Conservation (phyloP, 805 yeast genomes). For the Wilhelminamyces savonicus region DNA sequence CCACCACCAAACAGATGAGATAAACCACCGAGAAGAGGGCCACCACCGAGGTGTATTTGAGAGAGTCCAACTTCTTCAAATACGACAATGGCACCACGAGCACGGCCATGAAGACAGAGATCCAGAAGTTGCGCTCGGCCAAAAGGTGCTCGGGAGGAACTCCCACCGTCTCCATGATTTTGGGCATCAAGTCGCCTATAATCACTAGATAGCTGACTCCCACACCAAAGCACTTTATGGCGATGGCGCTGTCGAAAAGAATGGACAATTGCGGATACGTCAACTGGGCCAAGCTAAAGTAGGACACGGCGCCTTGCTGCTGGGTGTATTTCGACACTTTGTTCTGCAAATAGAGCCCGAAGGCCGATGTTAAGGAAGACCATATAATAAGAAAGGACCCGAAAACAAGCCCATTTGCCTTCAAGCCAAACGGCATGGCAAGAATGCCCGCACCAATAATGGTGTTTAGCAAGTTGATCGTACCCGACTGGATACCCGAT, state of each 20-base stretch:
- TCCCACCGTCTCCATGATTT: conserved; percentile 36
- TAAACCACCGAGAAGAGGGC: conserved; percentile 65
- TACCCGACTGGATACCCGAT: too few species aligned
- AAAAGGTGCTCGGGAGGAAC: conserved; percentile 15
- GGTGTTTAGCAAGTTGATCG: conserved; percentile 65
- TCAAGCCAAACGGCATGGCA: conserved; percentile 69
- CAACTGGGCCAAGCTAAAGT: conserved; percentile 42
- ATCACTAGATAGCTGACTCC: conserved; percentile 65
- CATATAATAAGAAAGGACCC: conserved; percentile 51
- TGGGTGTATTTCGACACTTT: conserved; percentile 49
- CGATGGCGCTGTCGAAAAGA: conserved; percentile 69
- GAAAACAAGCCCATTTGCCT: conserved; percentile 56
- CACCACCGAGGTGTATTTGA: conserved; percentile 65
- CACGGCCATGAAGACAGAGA: conserved; percentile 42
- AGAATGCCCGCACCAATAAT: conserved; percentile 77
- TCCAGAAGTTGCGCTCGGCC: conserved; percentile 44
- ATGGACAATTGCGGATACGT: conserved; percentile 68
- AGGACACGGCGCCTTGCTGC: conserved; percentile 36
- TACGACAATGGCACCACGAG: conserved; percentile 61
- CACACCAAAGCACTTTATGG: conserved; percentile 76
- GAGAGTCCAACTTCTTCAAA: conserved; percentile 56
- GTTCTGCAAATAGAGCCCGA: conserved; percentile 60
- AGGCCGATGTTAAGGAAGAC: conserved; percentile 62
- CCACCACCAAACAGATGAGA: conserved; percentile 48
- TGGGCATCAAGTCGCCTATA: conserved; percentile 73